A percentile compares a stretch with the other conserved stretches of the same genome.
Conservation (phyloP, 2,329 filamentous ascomycete species). For the Trichoderma endophyticum region DNA sequence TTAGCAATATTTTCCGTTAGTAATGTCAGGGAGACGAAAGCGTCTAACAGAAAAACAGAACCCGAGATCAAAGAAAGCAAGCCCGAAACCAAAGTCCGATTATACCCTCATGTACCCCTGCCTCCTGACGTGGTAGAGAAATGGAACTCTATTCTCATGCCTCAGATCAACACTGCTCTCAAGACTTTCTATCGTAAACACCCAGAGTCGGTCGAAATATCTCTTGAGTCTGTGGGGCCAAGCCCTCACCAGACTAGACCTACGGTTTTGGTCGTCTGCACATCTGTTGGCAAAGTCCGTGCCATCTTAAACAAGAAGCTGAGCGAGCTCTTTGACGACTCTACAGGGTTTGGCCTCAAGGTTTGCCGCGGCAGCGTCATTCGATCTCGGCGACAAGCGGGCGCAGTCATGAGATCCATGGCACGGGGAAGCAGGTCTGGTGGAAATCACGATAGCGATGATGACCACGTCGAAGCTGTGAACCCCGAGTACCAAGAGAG, state of each 20-base stretch:
- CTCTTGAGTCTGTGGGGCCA: slow-evolving; percentile 70
- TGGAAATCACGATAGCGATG: slow-evolving; percentile 33
- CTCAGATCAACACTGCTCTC: slow-evolving; percentile 68
- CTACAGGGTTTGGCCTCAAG: slow-evolving; percentile 62
- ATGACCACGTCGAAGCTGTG: slow-evolving; percentile 42
- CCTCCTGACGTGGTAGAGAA: slow-evolving; percentile 62
- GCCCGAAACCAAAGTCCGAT: slow-evolving; percentile 45
- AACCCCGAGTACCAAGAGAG: slow-evolving; percentile 77
- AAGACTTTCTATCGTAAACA: slow-evolving; percentile 69
- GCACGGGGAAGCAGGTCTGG: slow-evolving; percentile 20
- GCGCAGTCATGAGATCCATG: slow-evolving; percentile 32
- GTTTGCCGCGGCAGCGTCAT: slow-evolving; percentile 68
- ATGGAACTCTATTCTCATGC: slow-evolving; percentile 70
- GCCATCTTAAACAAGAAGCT: slow-evolving; percentile 68
- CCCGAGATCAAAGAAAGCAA: slow-evolving; percentile 23
- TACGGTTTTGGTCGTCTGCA: slow-evolving; percentile 74
- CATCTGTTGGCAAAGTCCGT: slow-evolving; percentile 69
- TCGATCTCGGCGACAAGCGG: slow-evolving; percentile 51
- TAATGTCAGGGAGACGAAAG: not conserved
- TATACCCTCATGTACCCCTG: slow-evolving; percentile 59
- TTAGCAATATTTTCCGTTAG: not conserved
- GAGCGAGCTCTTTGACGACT: slow-evolving; percentile 60
- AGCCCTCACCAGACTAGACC: slow-evolving; percentile 63
- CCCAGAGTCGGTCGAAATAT: slow-evolving; percentile 74
- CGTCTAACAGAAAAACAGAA: slow-evolving; percentile 22